Base-by-base conservation (phyloP, 23 red algal genomes). In the Agarophyton chilense region DNA sequence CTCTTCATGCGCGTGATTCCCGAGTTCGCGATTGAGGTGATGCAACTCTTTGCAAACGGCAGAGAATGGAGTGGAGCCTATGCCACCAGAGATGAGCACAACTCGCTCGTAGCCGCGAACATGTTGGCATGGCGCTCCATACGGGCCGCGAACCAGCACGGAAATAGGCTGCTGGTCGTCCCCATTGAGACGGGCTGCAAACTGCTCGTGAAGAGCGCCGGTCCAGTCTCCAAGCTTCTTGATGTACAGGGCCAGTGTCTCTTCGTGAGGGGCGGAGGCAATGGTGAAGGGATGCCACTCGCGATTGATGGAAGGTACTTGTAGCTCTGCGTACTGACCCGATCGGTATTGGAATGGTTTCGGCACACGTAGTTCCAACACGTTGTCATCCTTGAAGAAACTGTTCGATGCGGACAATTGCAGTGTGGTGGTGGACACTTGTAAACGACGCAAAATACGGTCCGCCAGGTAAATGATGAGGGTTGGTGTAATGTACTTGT, bases 211-310 rank as follows among this genome's bases (percentile, higher is more conserved):
- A 10, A 94, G 49, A 33, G 79, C 75, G 11, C 56, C 72, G 13
- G 91, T 96, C 94, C 94, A 96, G 56, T 90, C 86, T 12, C 94
- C 94, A 8, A 82, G 52, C 31, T 70, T 74, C 49, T 91, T 90
- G 79, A 96, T 96, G 84, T 88, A 96, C 63, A 96, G 67, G 22
- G 64, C 41, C 7, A 91, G 67, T 16, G 81, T 73, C 46, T 83
- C 47, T 12, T 96, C 94, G 39, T 96, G 80, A 19, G 86, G 94
- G 39, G 85, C 94, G 10, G 72, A 82, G 35, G 94, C 94, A 76
- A 96, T 96, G 26, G 94, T 92, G 54, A 96, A 88, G 7, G 94
- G 94, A 75, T 96, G 94, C 81, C 82, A 96, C 76, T 90, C 85
- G 16, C 65, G 86, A 50, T 87, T 87, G 25, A 96, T 87, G 2